phyloP scores from a whole-genome alignment of 2,329 filamentous ascomycete species.

The Fusarium marasasianum region DNA sequence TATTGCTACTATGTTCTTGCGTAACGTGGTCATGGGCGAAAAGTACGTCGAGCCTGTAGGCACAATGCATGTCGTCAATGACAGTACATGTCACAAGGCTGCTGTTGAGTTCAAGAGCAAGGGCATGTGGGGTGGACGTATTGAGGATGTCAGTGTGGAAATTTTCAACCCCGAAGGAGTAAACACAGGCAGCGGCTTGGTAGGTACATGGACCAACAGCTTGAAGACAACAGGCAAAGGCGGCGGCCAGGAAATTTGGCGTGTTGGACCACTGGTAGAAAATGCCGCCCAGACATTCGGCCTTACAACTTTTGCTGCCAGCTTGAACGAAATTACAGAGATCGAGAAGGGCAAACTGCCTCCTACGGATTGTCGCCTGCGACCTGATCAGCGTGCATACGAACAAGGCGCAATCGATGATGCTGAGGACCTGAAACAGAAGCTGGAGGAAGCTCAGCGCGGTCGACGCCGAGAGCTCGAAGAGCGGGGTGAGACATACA shows the following conservation, averaged over 20 bases:
- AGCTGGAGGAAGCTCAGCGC: constrained; percentile 87
- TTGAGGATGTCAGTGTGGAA: constrained; percentile 87
- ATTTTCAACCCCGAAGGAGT: constrained; percentile 73
- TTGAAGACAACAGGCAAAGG: constrained; percentile 72
- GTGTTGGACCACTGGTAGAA: constrained; percentile 78
- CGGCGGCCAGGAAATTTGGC: constrained; percentile 78
- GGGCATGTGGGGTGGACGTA: constrained; percentile 95
- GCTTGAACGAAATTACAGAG: constrained; percentile 85
- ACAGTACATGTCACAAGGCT: constrained; percentile 83
- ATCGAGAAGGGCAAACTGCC: constrained; percentile 80
- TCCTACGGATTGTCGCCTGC: constrained; percentile 81
- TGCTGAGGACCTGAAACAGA: constrained; percentile 84
- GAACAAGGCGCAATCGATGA: constrained; percentile 84
- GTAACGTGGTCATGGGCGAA: constrained; percentile 97
- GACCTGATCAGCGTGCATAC: constrained; percentile 87
- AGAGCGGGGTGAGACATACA: constrained; percentile 75
- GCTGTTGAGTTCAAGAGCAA: constrained; percentile 92
- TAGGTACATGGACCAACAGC: constrained; percentile 85
- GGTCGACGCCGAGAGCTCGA: constrained; percentile 79
- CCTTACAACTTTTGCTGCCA: constrained; percentile 84
- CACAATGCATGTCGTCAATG: constrained; percentile 85
- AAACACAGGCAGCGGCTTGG: constrained; percentile 72
- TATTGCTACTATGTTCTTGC: constrained; percentile 86
- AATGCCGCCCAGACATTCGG: constrained; percentile 85
- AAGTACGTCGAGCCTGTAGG: constrained; percentile 98